Evolutionary conservation across 331 rosid species (phyloP), one percentile per base, ranked within the genome.

Genomic region (Cydonia oblonga): DNA sequence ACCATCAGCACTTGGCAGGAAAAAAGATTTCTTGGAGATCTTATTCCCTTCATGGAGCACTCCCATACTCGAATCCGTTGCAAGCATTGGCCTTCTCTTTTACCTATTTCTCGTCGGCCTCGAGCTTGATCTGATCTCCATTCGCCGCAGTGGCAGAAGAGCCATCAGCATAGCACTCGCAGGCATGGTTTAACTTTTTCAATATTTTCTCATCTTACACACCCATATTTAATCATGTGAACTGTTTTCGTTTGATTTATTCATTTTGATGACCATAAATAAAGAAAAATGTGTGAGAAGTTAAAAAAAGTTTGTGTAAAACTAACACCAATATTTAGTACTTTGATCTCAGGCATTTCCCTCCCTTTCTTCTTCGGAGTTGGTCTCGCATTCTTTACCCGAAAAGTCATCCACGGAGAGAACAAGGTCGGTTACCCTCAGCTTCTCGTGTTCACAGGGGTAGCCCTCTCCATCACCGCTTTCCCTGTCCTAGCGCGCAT

Each of bases 401-500:
- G 78, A 4, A 67, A 42, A 19, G 75, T 68, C 66, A 53, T 78
- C 13, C 77, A 52, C 1, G 71, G 62, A 6, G 71, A 40, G 74
- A 70, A 75, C 57, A 64, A 20, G 12, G 76, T 33, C 0, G 81
- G 80, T 8, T 78, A 73, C 82, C 0, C 35, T 24, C 86, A 83
- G 46, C 76, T 16, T 66, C 79, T 83, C 68, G 5, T 85, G 14
- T 87, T 85, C 87, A 68, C 75, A 10, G 87, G 92, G 2, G 89
- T 87, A 3, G 73, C 83, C 25, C 80, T 87, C 14, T 87, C 89
- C 78, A 79, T 87, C 63, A 87, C 91, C 0, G 91, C 88, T 4
- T 87, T 87, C 68, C 91, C 91, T 7, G 86, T 87, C n/a, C 83
- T 87, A 3, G 89, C 87, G 0, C 87, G 89, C 80, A 83, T 87